These are phyloP conservation scores for Castanea mollissima DNA, from an alignment of 306 rosid genomes.

Conservation along the genomic window DNA sequence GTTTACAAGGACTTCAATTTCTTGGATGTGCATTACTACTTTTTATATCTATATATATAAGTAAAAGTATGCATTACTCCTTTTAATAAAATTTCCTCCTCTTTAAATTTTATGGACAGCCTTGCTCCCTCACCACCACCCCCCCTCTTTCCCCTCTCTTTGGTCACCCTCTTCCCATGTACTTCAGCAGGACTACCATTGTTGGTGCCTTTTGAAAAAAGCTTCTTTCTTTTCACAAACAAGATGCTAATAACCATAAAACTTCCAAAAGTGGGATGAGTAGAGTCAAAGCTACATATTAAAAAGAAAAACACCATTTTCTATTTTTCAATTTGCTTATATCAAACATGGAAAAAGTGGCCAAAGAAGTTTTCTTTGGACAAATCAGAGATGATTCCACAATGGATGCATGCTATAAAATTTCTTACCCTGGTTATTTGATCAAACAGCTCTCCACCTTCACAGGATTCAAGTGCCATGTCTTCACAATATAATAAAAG, in stretches of 20 bases:
- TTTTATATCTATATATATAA: no score
- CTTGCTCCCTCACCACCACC: neutral
- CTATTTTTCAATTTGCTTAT: no score
- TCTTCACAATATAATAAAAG: conserved; percentile 47
- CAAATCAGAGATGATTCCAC: conserved; percentile 16
- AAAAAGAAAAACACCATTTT: neutral
- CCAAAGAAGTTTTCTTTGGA: neutral
- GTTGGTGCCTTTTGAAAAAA: neutral
- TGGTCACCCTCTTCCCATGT: neutral
- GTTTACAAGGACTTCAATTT: neutral
- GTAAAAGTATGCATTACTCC: neutral
- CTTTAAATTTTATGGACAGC: neutral
- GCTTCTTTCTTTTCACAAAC: neutral
- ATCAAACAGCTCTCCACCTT: conserved; percentile 99
- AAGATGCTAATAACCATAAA: neutral
- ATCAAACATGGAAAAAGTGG: neutral
- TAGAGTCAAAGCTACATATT: neutral
- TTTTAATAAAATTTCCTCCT: neutral
- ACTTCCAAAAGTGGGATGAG: neutral
- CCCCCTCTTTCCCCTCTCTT: neutral
- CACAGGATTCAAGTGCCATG: conserved; percentile 99
- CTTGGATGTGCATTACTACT: neutral
- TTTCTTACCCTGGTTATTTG: conserved; percentile 86
- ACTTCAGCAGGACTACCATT: neutral
- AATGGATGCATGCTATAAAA: conserved; percentile 10